Conservation (phyloP, 768 basidiomycete genomes). For the Boletus rubropictus region DNA sequence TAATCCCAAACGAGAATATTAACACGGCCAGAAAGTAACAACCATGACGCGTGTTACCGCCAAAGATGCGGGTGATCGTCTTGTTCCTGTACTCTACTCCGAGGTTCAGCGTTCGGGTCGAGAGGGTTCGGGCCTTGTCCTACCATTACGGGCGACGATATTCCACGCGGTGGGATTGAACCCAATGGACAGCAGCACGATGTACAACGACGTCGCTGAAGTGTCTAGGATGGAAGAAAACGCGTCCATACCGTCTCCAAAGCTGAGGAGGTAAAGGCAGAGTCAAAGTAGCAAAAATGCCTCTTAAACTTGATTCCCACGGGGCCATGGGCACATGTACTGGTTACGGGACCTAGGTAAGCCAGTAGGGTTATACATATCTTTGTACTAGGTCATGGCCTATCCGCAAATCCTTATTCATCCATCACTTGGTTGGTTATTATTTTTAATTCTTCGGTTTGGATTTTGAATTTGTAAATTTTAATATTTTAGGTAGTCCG, state of each 20-base stretch:
- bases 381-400: too few species aligned
- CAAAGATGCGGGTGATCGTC: constrained; percentile 78
- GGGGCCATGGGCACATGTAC: neutral
- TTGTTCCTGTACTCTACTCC: constrained; percentile 71
- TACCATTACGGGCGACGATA: constrained; percentile 87
- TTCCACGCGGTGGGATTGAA: constrained; percentile 99
- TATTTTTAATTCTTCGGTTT: too few species aligned
- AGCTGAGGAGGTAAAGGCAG: neutral
- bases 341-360: too few species aligned
- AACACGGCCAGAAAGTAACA: constrained; percentile 82
- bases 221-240: constrained; percentile 46
- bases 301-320: constrained; percentile 9
- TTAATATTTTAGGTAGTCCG: too few species aligned
- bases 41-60: constrained; percentile 65
- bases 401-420: too few species aligned
- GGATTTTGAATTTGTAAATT: constrained; percentile 27
- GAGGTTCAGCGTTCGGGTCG: neutral
- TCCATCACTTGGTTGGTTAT: too few species aligned
- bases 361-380: too few species aligned
- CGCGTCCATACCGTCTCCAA: constrained; percentile 17
- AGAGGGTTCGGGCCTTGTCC: constrained; percentile 17
- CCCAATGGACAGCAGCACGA: constrained; percentile 62
- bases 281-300: neutral
- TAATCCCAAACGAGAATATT: constrained; percentile 81
- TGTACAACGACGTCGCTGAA: constrained; percentile 56